Evolutionary conservation across 2,329 filamentous ascomycete genomes (phyloP).

Genomic region (Berkeleyomyces rouxiae): DNA sequence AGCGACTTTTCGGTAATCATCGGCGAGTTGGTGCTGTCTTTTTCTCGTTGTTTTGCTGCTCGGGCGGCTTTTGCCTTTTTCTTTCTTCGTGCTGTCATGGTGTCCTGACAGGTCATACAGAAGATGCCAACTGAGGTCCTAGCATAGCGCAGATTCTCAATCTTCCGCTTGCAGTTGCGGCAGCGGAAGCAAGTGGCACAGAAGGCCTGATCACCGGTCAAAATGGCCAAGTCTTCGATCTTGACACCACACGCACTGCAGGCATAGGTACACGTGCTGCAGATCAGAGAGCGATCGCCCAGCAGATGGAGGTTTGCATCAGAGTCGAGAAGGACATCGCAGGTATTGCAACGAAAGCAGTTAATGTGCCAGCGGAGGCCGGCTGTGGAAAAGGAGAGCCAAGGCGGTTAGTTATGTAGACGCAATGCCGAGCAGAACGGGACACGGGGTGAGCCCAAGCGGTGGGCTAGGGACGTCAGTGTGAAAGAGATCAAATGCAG

Average conservation of each 20-base stretch:
- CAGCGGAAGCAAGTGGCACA: conserved; percentile 95
- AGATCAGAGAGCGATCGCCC: conserved; percentile 93
- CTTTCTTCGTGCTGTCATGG: conserved; percentile 76
- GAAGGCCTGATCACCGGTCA: conserved; percentile 95
- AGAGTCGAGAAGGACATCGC: conserved; percentile 87
- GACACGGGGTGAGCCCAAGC: too few species aligned
- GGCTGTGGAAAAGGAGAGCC: conserved; percentile 34
- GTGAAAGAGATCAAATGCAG: neutral
- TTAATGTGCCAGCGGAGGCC: conserved; percentile 97
- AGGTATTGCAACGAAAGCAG: conserved; percentile 96
- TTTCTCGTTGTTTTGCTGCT: conserved; percentile 43
- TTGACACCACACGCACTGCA: conserved; percentile 94
- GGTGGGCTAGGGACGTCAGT: neutral
- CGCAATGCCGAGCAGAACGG: neutral
- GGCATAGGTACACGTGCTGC: conserved; percentile 98
- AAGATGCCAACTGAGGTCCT: conserved; percentile 97
- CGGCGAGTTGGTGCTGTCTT: conserved; percentile 36
- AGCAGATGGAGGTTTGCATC: conserved; percentile 94
- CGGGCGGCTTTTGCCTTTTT: conserved; percentile 59
- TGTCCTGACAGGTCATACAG: conserved; percentile 98
- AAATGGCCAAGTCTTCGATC: conserved; percentile 92
- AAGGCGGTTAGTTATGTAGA: neutral
- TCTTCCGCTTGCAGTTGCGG: conserved; percentile 95
- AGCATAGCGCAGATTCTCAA: conserved; percentile 94
- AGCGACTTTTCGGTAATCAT: conserved; percentile 80